Conservation (phyloP, 2,329 filamentous ascomycete species). For the Lasiodiplodia gonubiensis region DNA sequence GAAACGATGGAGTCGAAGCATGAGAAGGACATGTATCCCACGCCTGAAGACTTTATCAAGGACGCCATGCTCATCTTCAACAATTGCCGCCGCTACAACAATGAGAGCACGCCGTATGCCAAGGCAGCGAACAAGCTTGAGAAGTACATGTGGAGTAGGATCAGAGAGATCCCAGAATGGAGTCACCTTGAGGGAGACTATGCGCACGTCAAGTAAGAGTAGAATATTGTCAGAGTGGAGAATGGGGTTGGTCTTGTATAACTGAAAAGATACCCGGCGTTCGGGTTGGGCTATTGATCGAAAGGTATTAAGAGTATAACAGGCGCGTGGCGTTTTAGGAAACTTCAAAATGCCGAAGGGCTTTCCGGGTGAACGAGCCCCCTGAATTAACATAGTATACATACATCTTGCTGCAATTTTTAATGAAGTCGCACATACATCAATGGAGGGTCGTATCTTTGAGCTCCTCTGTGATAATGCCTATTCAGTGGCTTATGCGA, state of each 20-base stretch:
- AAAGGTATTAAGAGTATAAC: background rate
- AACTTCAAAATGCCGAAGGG: background rate
- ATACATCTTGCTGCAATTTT: background rate
- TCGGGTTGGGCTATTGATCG: background rate
- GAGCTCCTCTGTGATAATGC: background rate
- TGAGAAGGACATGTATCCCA: constrained; percentile 89
- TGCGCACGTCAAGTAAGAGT: constrained; percentile 24
- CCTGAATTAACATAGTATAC: background rate
- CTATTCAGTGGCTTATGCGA: no score
- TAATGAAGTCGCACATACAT: background rate
- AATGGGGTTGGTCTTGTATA: background rate
- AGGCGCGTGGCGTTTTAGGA: background rate
- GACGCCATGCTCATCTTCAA: constrained; percentile 90
- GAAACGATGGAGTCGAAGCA: constrained; percentile 95
- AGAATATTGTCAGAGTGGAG: background rate
- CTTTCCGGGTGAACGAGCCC: background rate
- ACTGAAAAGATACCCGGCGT: constrained; percentile 19
- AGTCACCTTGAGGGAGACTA: constrained; percentile 42
- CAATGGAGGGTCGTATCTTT: background rate
- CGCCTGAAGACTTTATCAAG: constrained; percentile 87
- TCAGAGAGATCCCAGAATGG: constrained; percentile 93
- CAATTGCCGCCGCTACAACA: constrained; percentile 96
- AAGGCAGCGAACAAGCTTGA: constrained; percentile 93
- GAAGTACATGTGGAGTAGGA: constrained; percentile 94
- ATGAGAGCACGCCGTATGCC: constrained; percentile 90